These are phyloP conservation scores for Paecilomyces sp. DNA, from an alignment of 2,329 filamentous ascomycete species.

Conservation along the genomic window DNA sequence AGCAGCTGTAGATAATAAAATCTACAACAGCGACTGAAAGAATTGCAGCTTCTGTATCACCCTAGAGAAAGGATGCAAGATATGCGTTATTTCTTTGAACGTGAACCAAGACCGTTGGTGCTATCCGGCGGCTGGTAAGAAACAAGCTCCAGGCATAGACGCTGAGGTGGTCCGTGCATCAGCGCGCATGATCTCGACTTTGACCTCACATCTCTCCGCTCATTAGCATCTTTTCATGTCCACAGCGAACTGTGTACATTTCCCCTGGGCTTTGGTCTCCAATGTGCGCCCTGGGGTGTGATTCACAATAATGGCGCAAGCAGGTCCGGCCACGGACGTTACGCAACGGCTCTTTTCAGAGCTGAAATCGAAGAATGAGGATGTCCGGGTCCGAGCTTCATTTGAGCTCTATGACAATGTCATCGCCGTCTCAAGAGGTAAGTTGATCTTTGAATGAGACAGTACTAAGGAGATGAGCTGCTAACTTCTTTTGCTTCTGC, in stretches of 20 bases:
- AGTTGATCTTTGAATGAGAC: background rate
- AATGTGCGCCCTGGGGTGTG: conserved; percentile 32
- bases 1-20: background rate
- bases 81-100: background rate
- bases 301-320: conserved; percentile 38
- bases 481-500: background rate
- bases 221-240: conserved; percentile 14
- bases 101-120: background rate
- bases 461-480: conserved; percentile 1
- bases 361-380: conserved; percentile 50
- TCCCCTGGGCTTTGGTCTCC: conserved; percentile 18
- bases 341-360: conserved; percentile 51
- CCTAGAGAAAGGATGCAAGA: background rate
- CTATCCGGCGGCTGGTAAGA: background rate
- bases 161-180: conserved; percentile 16
- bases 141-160: conserved; percentile 2
- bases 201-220: conserved; percentile 15
- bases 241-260: conserved; percentile 14
- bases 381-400: conserved; percentile 41
- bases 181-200: conserved; percentile 14
- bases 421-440: conserved; percentile 40
- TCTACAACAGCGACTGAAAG: background rate
- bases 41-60: background rate
- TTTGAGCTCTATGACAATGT: conserved; percentile 42
- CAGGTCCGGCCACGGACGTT: conserved; percentile 40